Base-by-base conservation (phyloP, 2,329 filamentous ascomycete species). In the Ascochyta koolunga region DNA sequence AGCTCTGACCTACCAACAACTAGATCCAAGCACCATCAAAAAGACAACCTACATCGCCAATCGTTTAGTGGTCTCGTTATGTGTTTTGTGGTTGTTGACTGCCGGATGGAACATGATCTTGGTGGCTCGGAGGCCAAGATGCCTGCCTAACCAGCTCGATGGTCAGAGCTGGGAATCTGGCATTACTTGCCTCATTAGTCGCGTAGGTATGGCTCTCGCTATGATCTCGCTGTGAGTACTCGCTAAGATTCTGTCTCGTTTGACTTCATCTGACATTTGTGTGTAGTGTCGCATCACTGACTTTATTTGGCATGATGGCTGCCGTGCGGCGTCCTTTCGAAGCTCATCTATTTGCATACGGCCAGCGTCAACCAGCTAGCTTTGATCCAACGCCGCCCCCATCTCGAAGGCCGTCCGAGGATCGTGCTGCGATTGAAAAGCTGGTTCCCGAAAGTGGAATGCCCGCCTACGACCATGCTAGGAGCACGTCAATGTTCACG, bases 101-200 rank as follows among this genome's bases (percentile, higher is more conserved):
- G 63, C 63, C 2, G 74, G 74, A 6, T 76, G 75, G 74, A 72
- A 75, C 56, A 66, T 76, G 56, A 75, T 77, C 35, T 58, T 71
- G 11, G 70, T 74, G 3, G 72, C 72, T 13, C 62, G 74, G n/a
- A 66, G 68, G 47, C 74, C 74, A 6, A 29, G 66, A 5, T 76
- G 75, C 47, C 50, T 72, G 16, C 50, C 64, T 21, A 50, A 54
- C 11, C 62, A 46, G n/a, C 38, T 58, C 6, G 60, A 56, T 8
- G 60, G 65, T 27, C 52, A 63, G 37, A 51, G 56, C n/a, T 76
- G 73, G 73, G 67, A 73, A 40, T 58, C 58, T 22, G 74, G 73
- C 5, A 49, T 57, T n/a, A 65, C 66, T 6, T 77, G 75, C 48
- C 49, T 61, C 5, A 49, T 69, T 5, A 68, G 63, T 21, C 66